These are phyloP conservation scores for Curvularia spicifera DNA, from an alignment of 2,329 filamentous ascomycete genomes.

Conservation along the genomic window DNA sequence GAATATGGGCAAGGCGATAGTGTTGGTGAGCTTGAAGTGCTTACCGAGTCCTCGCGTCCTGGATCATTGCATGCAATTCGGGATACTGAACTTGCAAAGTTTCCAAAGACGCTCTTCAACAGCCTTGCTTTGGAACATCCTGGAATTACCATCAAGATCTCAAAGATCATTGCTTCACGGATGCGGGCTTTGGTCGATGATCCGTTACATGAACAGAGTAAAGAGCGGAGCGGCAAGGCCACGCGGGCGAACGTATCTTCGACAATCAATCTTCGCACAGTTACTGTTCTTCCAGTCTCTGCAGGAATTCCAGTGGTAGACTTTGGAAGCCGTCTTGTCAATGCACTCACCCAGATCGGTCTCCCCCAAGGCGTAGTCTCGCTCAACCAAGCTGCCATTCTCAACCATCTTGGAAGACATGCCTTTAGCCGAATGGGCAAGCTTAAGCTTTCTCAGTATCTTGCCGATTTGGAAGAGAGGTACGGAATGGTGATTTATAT, in stretches of 20 bases:
- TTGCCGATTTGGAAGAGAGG: slow-evolving; percentile 96
- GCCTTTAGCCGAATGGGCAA: slow-evolving; percentile 98
- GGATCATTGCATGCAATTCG: slow-evolving; percentile 94
- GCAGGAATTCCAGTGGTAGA: slow-evolving; percentile 92
- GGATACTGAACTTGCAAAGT: slow-evolving; percentile 94
- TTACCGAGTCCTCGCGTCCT: slow-evolving; percentile 90
- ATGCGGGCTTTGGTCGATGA: slow-evolving; percentile 91
- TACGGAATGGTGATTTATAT: slow-evolving; percentile 95
- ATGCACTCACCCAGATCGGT: slow-evolving; percentile 86
- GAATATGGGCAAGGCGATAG: slow-evolving; percentile 98
- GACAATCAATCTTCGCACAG: slow-evolving; percentile 88
- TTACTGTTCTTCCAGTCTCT: slow-evolving; percentile 89
- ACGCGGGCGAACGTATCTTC: slow-evolving; percentile 73
- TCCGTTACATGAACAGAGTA: slow-evolving; percentile 69
- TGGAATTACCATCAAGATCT: slow-evolving; percentile 98
- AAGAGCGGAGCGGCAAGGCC: slow-evolving; percentile 65
- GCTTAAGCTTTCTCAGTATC: slow-evolving; percentile 90
- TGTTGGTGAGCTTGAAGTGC: slow-evolving; percentile 93
- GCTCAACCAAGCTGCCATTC: slow-evolving; percentile 88
- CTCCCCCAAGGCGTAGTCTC: slow-evolving; percentile 88
- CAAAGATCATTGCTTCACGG: slow-evolving; percentile 94
- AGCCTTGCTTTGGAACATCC: slow-evolving; percentile 96
- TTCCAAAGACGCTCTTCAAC: slow-evolving; percentile 95
- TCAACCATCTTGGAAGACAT: slow-evolving; percentile 93
- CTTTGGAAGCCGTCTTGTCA: slow-evolving; percentile 87